Evolutionary conservation across 1,284 basidiomycete species (phyloP).

Genomic region (Meira miltonrushii): DNA sequence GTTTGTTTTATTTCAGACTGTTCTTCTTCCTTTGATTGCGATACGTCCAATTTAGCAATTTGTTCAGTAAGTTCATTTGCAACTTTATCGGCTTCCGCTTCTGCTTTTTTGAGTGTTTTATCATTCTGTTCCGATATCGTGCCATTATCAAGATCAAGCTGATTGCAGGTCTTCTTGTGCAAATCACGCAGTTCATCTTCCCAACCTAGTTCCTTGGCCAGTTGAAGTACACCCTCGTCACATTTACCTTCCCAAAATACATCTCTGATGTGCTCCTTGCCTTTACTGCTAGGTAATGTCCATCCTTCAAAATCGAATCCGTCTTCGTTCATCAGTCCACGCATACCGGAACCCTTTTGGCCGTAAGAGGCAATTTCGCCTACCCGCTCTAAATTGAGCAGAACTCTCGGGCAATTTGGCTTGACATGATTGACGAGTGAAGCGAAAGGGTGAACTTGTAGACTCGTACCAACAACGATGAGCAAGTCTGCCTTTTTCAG

Average conservation of each 20-base stretch:
- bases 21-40: too few species aligned
- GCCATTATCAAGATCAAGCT: background rate
- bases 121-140: background rate
- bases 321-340: conserved; percentile 17
- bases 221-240: conserved; percentile 17
- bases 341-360: conserved; percentile 18
- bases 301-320: conserved; percentile 48
- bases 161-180: background rate
- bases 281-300: conserved; percentile 21
- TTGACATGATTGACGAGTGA: conserved; percentile 56
- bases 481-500: conserved; percentile 69
- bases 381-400: conserved; percentile 60
- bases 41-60: too few species aligned
- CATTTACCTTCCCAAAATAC: conserved; percentile 39
- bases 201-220: conserved; percentile 11
- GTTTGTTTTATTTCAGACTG: too few species aligned
- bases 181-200: conserved; percentile 3
- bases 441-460: conserved; percentile 61
- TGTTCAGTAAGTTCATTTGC: background rate
- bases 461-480: conserved; percentile 85
- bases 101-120: background rate
- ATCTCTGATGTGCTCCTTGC: conserved; percentile 24
- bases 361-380: conserved; percentile 52
- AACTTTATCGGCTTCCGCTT: background rate
- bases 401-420: conserved; percentile 54